phyloP scores from a whole-genome alignment of 2,329 filamentous ascomycete genomes.

The Chaetomium olivaceum region DNA sequence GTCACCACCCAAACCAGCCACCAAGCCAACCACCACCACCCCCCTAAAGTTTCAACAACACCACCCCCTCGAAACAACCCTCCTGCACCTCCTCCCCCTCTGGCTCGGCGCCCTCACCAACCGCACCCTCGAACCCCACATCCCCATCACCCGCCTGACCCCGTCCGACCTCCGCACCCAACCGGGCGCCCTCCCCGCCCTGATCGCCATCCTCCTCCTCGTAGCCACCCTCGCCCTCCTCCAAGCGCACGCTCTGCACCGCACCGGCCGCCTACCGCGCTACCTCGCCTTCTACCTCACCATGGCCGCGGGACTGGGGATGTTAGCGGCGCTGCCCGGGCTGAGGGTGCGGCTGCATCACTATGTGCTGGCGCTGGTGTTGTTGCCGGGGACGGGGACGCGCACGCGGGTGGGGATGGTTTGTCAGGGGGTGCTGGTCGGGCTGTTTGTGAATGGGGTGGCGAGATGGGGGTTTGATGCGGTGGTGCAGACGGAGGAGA shows the following conservation, averaged over 20 bases:
- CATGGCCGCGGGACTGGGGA: constrained; percentile 52
- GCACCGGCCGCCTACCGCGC: constrained; percentile 64
- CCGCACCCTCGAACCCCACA: constrained; percentile 68
- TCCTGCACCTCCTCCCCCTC: constrained; percentile 68
- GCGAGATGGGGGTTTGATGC: constrained; percentile 75
- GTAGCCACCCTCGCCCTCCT: constrained; percentile 61
- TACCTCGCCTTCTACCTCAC: constrained; percentile 65
- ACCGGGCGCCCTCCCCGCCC: constrained; percentile 66
- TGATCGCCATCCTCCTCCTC: constrained; percentile 64
- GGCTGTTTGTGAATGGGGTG: constrained; percentile 76
- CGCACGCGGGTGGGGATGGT: constrained; percentile 68
- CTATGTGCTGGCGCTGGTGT: constrained; percentile 70
- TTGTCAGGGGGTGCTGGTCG: constrained; percentile 72
- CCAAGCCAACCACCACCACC: no score
- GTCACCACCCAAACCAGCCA: constrained; percentile 43
- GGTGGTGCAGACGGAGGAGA: constrained; percentile 67
- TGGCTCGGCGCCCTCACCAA: constrained; percentile 75
- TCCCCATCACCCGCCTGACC: constrained; percentile 70
- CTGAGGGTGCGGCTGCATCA: constrained; percentile 72
- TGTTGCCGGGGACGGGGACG: constrained; percentile 70
- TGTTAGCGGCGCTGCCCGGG: constrained; percentile 55
- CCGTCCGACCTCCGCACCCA: constrained; percentile 69
- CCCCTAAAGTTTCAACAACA: constrained; percentile 38
- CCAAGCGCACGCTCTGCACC: constrained; percentile 69
- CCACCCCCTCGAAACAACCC: constrained; percentile 63